Evolutionary conservation across 73 alveolate species (phyloP), one percentile per base, ranked within the genome.

Genomic region (Diophrys appendiculata): DNA sequence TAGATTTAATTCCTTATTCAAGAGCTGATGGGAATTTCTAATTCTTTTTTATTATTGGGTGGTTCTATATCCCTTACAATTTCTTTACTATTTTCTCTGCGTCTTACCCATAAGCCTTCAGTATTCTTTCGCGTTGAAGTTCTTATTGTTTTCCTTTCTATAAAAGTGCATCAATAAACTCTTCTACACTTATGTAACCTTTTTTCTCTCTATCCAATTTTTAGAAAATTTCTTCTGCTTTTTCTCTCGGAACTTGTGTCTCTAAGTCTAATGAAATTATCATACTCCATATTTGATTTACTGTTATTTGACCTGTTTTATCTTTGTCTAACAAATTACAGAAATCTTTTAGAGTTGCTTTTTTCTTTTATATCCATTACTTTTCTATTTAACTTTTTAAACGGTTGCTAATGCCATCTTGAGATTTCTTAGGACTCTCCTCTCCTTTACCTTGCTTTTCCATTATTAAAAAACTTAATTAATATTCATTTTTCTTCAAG

Each of bases 1-100:
- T 67, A 31, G 54, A 28, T 67, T 67, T 67, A 54, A 67, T 67
- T 23, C 52, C 75, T 3, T 67, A 29, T 25, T 67, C 75, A 26
- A 67, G 5, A 43, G 11, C 11, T 27, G 2, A 5, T n/a, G 31
- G 35, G 5, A 67, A 23, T 29, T 67, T n/a, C 1, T 2, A 5
- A 3, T 67, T 29, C 3, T 28, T 3, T 28, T 18, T 29, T 1
- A 67, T 54, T 28, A 23, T n/a, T 28, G 25, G 52, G 24, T 67
- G 75, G 2, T 3, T 18, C 5, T 3, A 26, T 3, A 67, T 3
- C 43, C 24, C 3, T 24, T 67, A 3, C 2, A 67, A 29, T 3
- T 26, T 25, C 24, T 3, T 14, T 3, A 67, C 26, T 18, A 67
- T 67, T 29, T 67, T 67, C 43, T 67, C 75, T 25, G 75, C 52